A percentile compares a stretch with the other conserved stretches of the same genome.
These are phyloP conservation scores for Fusarium sp. DNA, from an alignment of 2,329 filamentous ascomycete genomes.

Conservation along the genomic window DNA sequence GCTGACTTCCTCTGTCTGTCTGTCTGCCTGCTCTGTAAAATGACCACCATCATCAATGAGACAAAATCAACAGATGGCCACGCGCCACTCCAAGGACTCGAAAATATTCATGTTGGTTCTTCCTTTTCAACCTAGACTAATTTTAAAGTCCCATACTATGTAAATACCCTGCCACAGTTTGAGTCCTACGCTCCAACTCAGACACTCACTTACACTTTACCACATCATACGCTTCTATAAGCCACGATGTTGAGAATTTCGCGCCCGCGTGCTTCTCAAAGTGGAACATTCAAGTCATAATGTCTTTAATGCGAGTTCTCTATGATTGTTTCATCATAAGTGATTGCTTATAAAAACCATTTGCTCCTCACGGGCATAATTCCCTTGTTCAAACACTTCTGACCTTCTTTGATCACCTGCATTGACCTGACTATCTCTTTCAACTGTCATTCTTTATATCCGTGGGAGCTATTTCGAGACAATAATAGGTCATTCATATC, in stretches of 20 bases:
- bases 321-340: background rate
- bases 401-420: slow-evolving; percentile 46
- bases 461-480: slow-evolving; percentile 33
- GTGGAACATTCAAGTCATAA: slow-evolving; percentile 2
- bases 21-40: slow-evolving; percentile 6
- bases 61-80: slow-evolving; percentile 27
- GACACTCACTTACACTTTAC: slow-evolving; percentile 32
- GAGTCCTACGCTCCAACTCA: slow-evolving; percentile 20
- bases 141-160: slow-evolving; percentile 3
- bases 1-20: background rate
- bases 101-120: background rate
- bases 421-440: slow-evolving; percentile 36
- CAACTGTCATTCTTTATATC: slow-evolving; percentile 37
- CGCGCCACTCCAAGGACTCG: slow-evolving; percentile 15
- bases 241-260: slow-evolving; percentile 24
- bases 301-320: background rate
- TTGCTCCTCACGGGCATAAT: background rate
- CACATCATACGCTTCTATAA: slow-evolving; percentile 29
- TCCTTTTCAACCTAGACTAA: slow-evolving; percentile 3
- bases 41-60: slow-evolving; percentile 34
- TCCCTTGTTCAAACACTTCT: slow-evolving; percentile 27
- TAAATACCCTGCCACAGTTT: slow-evolving; percentile 22
- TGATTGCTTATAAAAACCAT: slow-evolving; percentile 17
- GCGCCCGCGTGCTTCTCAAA: slow-evolving; percentile 20
- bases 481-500: slow-evolving; percentile 37